Conservation (phyloP, 805 yeast species). For the Schwanniomyces pseudopolymorphus region DNA sequence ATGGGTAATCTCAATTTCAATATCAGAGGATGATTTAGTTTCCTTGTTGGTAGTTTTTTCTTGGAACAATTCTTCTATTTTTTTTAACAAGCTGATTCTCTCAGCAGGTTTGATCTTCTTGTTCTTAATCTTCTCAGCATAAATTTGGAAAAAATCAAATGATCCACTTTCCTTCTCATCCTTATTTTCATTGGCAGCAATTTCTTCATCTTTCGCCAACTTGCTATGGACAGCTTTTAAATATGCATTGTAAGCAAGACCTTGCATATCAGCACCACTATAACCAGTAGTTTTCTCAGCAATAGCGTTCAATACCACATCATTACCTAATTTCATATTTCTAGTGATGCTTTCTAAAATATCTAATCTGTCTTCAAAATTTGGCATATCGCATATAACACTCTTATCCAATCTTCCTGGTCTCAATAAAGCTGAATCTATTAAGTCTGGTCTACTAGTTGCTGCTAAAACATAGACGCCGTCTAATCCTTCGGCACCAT, state of each 20-base stretch:
- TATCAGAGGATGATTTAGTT: neutral
- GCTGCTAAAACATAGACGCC: constrained; percentile 97
- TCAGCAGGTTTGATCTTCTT: constrained; percentile 36
- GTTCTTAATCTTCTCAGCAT: constrained; percentile 27
- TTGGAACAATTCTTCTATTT: constrained; percentile 40
- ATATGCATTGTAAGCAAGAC: constrained; percentile 87
- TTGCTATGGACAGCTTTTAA: constrained; percentile 78
- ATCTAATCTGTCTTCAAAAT: constrained; percentile 64
- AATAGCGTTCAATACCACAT: constrained; percentile 52
- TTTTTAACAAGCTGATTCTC: constrained; percentile 38
- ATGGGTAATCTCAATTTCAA: constrained; percentile 42
- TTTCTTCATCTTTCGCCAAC: constrained; percentile 48
- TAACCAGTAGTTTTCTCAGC: constrained; percentile 70
- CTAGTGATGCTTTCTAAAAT: constrained; percentile 59
- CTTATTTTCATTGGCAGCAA: constrained; percentile 14
- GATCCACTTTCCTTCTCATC: constrained; percentile 10
- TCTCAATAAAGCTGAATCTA: constrained; percentile 89
- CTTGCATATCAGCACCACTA: constrained; percentile 95
- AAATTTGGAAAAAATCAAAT: constrained; percentile 46
- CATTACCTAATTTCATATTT: constrained; percentile 56
- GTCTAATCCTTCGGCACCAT: constrained; percentile 97
- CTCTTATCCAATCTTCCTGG: constrained; percentile 96
- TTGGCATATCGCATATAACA: constrained; percentile 87
- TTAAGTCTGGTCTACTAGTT: constrained; percentile 91
- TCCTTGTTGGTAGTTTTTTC: constrained; percentile 4